Percentiles rank a stretch among this genome's conserved stretches.
These are phyloP conservation scores for Hypocrella siamensis DNA, from an alignment of 2,329 filamentous ascomycete species.

Conservation along the genomic window DNA sequence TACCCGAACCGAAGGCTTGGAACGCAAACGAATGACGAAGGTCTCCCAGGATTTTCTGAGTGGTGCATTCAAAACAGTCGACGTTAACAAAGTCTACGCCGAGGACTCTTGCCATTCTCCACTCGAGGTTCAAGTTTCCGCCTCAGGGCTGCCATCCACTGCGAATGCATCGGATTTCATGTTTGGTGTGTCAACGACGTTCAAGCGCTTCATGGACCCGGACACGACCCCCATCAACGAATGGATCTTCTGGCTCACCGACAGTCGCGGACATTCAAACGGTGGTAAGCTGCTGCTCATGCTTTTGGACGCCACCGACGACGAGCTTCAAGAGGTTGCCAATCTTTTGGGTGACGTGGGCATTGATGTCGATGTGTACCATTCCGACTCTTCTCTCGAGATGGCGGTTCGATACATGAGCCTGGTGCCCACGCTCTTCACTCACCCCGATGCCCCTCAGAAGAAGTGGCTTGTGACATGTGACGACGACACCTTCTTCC, in stretches of 20 bases:
- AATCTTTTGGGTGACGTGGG: slow-evolving; percentile 29
- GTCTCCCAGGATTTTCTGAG: slow-evolving; percentile 31
- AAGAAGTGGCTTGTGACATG: slow-evolving; percentile 47
- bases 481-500: slow-evolving; percentile 52
- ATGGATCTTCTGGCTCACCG: slow-evolving; percentile 45
- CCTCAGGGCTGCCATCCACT: slow-evolving; percentile 31
- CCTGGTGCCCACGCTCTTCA: slow-evolving; percentile 37
- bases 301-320: slow-evolving; percentile 34
- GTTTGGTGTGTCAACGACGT: slow-evolving; percentile 44
- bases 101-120: slow-evolving; percentile 30
- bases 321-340: slow-evolving; percentile 32
- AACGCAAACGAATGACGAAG: slow-evolving; percentile 34
- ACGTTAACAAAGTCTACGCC: slow-evolving; percentile 25
- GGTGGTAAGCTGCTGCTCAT: slow-evolving; percentile 39
- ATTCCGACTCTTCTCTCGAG: slow-evolving; percentile 33
- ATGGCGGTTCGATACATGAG: slow-evolving; percentile 45
- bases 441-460: slow-evolving; percentile 27
- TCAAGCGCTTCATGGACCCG: slow-evolving; percentile 34
- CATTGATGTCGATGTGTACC: slow-evolving; percentile 41
- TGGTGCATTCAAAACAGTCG: slow-evolving; percentile 30
- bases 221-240: slow-evolving; percentile 38
- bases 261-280: slow-evolving; percentile 37
- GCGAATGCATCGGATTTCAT: slow-evolving; percentile 41
- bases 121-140: slow-evolving; percentile 32
- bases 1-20: slow-evolving; percentile 27